Evolutionary conservation across 805 yeast species (phyloP), one percentile per base, ranked within the genome.

Genomic region (Nakazawaea ambrosiae): DNA sequence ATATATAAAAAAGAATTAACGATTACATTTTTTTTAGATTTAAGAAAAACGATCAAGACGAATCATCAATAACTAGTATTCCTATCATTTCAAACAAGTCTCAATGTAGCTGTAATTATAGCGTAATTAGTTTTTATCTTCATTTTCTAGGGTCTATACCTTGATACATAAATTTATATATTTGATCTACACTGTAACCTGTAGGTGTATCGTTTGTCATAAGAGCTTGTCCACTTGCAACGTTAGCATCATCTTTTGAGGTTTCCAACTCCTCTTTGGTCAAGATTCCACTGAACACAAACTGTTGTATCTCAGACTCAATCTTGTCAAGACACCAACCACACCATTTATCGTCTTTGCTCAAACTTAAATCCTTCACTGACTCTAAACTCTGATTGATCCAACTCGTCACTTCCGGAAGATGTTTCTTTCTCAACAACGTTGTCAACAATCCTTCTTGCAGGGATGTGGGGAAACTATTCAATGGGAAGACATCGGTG

Each of bases 361-460:
- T 33, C 16, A 51, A 43, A 16, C 47, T 44, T 15, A 53, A 18
- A 16, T 38, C 22, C 20, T 36, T 16, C 23, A 37, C 42, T 26
- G 33, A 30, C 14, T 37, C 41, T 9, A 37, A 27, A 17, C 34
- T 39, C 14, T 57, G 54, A 15, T 67, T 66, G 6, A 88, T 73
- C 97, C 97, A 90, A 33, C 76, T 83, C 36, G 78, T 84, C 2
- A 90, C 95, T 45, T 89, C 97, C 0, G 98, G 97, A 9, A 85
- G 63, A 34, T 81, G 81, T 54, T 89, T 90, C 55, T 89, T 92
- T 41, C 97, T 70, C 42, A 92, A 58, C 42, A 92, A 63, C 0
- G 97, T 88, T 0, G 95, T 83, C 35, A 89, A 61, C 25, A 92
- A 66, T 2, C 87, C 84, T 49, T 84, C 89, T 45, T 85, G 89